Evolutionary conservation across 805 yeast species (phyloP), one percentile per base, ranked within the genome.

Genomic region (Debaryomyces maramus): DNA sequence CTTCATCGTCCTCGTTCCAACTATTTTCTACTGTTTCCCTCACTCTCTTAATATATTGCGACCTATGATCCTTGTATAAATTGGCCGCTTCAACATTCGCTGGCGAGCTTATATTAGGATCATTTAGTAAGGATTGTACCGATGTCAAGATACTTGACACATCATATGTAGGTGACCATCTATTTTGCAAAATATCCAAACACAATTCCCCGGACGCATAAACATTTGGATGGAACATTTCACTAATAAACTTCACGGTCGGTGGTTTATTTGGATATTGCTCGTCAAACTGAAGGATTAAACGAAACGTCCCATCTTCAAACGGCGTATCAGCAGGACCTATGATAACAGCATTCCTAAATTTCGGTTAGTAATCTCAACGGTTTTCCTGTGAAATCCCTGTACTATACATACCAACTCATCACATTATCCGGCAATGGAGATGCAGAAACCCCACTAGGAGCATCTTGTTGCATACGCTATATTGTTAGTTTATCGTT

Each of bases 131-230:
- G 41, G 90, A 83, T 61, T 93, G 99, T 43, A 93, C 82, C 19
- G 96, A 87, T 1, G 99, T 93, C 52, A 93, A 73, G 41, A 93
- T 91, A 9, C 96, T 88, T 8, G 96, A 89, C 27, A 93, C 99
- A 58, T 93, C 99, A 59, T 91, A 93, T 0, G 99, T 93, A 9
- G 99, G 99, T 18, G 96, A 85, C 99, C 99, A 93, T 60, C 98
- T 76, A 68, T 91, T 93, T 61, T 93, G 99, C 50, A 93, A 71
- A 50, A 93, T 93, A 67, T 93, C 99, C 47, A 93, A 75, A 68
- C 99, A 93, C 47, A 93, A 78, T 56, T 93, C 98, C 18, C 99
- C 99, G 34, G 83, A 78, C 7, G 95, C 96, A 57, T 93, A 93
- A 3, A 93, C 98, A 59, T 93, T 93, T 3, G 99, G 99, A 60